These are phyloP conservation scores for Globisporangium middletonii DNA, from an alignment of 352 stramenopile genomes.

Conservation along the genomic window DNA sequence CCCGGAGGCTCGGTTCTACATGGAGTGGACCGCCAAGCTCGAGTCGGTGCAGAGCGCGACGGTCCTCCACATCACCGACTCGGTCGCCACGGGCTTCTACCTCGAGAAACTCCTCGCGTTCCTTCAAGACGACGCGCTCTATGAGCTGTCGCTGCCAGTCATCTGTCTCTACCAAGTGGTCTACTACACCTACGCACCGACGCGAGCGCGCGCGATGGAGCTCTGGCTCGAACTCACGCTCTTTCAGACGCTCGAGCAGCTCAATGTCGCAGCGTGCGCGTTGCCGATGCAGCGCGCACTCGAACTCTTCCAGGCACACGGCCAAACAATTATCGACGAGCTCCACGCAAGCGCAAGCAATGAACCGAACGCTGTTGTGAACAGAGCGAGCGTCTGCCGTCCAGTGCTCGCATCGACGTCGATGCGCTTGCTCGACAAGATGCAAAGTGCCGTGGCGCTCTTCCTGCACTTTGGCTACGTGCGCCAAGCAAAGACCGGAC, in stretches of 20 bases:
- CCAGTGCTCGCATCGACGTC: slow-evolving; percentile 6
- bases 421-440: slow-evolving; percentile 26
- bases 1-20: slow-evolving; percentile 39
- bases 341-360: slow-evolving; percentile 19
- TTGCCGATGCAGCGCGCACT: slow-evolving; percentile 51
- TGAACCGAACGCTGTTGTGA: not conserved
- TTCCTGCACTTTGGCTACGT: slow-evolving; percentile 50
- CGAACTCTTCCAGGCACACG: slow-evolving; percentile 37
- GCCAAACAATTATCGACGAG: slow-evolving; percentile 36
- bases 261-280: slow-evolving; percentile 32
- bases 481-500: slow-evolving; percentile 46
- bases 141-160: slow-evolving; percentile 28
- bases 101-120: slow-evolving; percentile 42
- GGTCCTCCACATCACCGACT: slow-evolving; percentile 32
- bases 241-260: slow-evolving; percentile 38
- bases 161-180: slow-evolving; percentile 53
- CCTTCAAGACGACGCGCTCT: slow-evolving; percentile 23
- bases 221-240: slow-evolving; percentile 55
- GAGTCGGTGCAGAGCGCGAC: slow-evolving; percentile 9
- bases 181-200: slow-evolving; percentile 29
- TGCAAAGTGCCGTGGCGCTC: slow-evolving; percentile 18
- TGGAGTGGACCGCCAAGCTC: slow-evolving; percentile 35
- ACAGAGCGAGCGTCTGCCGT: slow-evolving; percentile 7
- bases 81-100: slow-evolving; percentile 36
- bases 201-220: slow-evolving; percentile 24